phyloP scores from a whole-genome alignment of 2,329 filamentous ascomycete genomes.

The Eutypella sp. region DNA sequence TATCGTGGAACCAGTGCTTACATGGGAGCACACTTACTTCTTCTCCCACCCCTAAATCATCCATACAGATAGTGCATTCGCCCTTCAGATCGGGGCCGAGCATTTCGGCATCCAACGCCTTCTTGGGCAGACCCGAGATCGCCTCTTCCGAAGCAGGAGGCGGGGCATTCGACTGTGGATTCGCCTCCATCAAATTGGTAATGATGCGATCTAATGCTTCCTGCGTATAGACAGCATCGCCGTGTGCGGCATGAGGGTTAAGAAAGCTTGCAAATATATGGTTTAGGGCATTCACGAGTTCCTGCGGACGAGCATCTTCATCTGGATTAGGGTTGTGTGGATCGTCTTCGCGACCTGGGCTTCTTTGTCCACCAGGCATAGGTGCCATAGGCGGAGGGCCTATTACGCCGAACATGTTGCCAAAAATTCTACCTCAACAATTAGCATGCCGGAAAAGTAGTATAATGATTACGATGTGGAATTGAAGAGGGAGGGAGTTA shows the following conservation, averaged over 20 bases:
- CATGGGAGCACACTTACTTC: conserved; percentile 78
- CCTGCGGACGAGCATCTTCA: conserved; percentile 13
- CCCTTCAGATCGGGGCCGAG: conserved; percentile 61
- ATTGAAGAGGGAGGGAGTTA: too few relatives aligned
- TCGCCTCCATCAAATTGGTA: conserved; percentile 80
- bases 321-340: conserved; percentile 17
- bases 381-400: conserved; percentile 27
- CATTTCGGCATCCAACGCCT: conserved; percentile 65
- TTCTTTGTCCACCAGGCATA: too few relatives aligned
- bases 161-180: conserved; percentile 69
- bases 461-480: too few relatives aligned
- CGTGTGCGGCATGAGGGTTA: conserved; percentile 50
- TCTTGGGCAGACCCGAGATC: conserved; percentile 68
- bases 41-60: conserved; percentile 67
- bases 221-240: conserved; percentile 86
- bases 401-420: conserved; percentile 37
- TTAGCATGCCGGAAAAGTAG: conserved; percentile 30
- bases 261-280: conserved; percentile 50
- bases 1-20: conserved; percentile 87
- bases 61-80: conserved; percentile 95
- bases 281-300: conserved; percentile 38
- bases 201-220: conserved; percentile 88
- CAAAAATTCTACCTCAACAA: conserved; percentile 38
- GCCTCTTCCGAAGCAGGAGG: conserved; percentile 73
- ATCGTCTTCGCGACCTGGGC: conserved; percentile 11